Percentiles rank a stretch among this genome's conserved stretches.
Conservation (phyloP, 2,329 filamentous ascomycete species). For the Sporothrix humicola region DNA sequence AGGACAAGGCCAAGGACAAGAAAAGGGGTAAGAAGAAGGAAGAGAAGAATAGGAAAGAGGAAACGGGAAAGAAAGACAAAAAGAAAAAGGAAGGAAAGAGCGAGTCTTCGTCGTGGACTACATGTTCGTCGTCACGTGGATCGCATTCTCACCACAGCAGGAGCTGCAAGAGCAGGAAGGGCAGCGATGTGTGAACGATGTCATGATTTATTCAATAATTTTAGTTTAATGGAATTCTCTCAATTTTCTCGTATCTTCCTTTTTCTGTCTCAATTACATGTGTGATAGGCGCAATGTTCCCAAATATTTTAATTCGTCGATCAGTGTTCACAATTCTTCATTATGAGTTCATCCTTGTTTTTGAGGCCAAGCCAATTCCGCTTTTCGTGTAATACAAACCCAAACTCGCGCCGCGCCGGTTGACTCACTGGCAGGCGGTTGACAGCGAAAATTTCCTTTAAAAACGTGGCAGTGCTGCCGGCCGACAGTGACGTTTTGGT, state of each 20-base stretch:
- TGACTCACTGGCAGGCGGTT: conserved; percentile 30
- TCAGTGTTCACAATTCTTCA: not conserved
- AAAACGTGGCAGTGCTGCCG: conserved; percentile 28
- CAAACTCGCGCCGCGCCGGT: conserved; percentile 15
- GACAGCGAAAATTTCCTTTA: not conserved
- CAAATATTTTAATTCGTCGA: not conserved
- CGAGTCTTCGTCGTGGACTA: conserved; percentile 14
- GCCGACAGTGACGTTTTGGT: not conserved
- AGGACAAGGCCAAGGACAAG: not conserved
- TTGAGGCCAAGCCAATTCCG: conserved; percentile 8
- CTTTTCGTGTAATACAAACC: too few relatives aligned
- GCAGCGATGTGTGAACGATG: not conserved
- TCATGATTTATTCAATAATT: not conserved
- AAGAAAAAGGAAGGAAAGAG: conserved; percentile 11
- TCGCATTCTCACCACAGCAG: not conserved
- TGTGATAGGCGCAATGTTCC: not conserved
- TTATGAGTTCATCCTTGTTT: not conserved
- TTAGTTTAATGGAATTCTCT: not conserved
- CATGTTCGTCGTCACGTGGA: conserved; percentile 20
- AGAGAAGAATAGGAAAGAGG: not conserved
- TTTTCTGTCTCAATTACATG: not conserved
- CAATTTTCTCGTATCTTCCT: too few relatives aligned
- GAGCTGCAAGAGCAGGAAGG: not conserved
- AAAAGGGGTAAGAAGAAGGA: not conserved
- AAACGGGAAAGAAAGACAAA: not conserved